Conservation (phyloP, 495 filamentous ascomycete genomes). For the Mytilinidion resinicola region DNA sequence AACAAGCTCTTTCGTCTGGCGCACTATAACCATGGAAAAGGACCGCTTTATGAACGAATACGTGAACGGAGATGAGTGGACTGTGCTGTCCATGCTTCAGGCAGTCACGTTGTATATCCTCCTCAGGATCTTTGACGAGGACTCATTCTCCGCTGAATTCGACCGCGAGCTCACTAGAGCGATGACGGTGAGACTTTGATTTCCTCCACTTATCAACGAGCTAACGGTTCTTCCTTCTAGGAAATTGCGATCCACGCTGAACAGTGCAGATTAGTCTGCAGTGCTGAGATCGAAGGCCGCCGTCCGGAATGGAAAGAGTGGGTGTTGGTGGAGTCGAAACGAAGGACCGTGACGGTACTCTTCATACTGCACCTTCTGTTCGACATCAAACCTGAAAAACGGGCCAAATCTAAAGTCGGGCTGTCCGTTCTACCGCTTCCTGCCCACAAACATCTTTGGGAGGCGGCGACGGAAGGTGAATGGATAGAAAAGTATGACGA, state of each 20-base stretch:
- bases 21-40: conserved; percentile 16
- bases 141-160: conserved; percentile 15
- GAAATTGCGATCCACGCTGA: background rate
- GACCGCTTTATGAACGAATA: conserved; percentile 11
- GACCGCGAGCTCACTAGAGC: conserved; percentile 10
- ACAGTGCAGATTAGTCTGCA: background rate
- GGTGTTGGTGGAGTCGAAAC: conserved; percentile 1
- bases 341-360: conserved; percentile 3
- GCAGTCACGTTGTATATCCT: conserved; percentile 15
- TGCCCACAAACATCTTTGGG: conserved; percentile 4
- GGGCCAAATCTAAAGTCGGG: conserved; percentile 4
- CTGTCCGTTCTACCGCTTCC: conserved; percentile 1
- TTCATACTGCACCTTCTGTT: background rate
- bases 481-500: background rate
- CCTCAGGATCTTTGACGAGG: conserved; percentile 16
- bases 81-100: conserved; percentile 13
- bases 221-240: background rate
- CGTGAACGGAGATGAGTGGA: conserved; percentile 11
- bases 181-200: conserved; percentile 15
- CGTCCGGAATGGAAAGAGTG: conserved; percentile 1
- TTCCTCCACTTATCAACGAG: background rate
- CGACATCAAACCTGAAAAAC: background rate
- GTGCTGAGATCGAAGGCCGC: conserved; percentile 1
- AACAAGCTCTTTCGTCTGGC: conserved; percentile 15
- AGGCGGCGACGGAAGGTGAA: background rate